Percentiles rank a stretch among this genome's conserved stretches.
These are phyloP conservation scores for Chaetomiaceae sp. DNA, from an alignment of 2,329 filamentous ascomycete species.

Conservation along the genomic window DNA sequence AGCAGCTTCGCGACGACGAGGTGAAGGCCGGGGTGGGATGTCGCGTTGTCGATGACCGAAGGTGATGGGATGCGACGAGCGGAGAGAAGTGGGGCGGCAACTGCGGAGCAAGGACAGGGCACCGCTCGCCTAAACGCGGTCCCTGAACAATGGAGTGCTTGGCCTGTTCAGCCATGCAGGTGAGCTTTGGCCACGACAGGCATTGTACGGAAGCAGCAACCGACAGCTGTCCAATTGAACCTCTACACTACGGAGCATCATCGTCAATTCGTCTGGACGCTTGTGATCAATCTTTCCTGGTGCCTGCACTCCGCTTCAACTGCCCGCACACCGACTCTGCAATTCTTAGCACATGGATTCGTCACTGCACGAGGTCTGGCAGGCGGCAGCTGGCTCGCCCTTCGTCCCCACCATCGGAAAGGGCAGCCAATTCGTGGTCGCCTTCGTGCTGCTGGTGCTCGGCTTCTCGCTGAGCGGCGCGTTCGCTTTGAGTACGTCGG, in stretches of 20 bases:
- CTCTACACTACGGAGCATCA: not conserved
- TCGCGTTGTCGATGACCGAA: not conserved
- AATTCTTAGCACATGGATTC: conserved; percentile 57
- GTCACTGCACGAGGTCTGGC: conserved; percentile 85
- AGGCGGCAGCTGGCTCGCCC: conserved; percentile 80
- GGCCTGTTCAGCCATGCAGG: not conserved
- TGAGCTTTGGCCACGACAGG: conserved; percentile 1
- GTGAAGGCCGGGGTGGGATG: not conserved
- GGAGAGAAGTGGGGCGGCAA: conserved; percentile 4
- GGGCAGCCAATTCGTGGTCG: conserved; percentile 75
- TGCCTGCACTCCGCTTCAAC: not conserved
- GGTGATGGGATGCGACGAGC: not conserved
- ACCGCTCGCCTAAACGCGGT: not conserved
- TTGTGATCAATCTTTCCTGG: not conserved
- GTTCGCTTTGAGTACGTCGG: conserved; percentile 79
- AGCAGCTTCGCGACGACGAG: no score
- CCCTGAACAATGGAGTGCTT: no score
- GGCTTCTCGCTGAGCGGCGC: conserved; percentile 68
- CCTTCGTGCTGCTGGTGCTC: conserved; percentile 65
- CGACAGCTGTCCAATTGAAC: conserved; percentile 14
- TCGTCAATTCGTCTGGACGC: not conserved
- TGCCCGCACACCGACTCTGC: not conserved
- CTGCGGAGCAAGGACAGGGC: not conserved
- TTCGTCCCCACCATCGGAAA: conserved; percentile 78
- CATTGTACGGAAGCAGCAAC: not conserved